Conservation (phyloP, 345 rosid species). For the Cochlearia excelsa region DNA sequence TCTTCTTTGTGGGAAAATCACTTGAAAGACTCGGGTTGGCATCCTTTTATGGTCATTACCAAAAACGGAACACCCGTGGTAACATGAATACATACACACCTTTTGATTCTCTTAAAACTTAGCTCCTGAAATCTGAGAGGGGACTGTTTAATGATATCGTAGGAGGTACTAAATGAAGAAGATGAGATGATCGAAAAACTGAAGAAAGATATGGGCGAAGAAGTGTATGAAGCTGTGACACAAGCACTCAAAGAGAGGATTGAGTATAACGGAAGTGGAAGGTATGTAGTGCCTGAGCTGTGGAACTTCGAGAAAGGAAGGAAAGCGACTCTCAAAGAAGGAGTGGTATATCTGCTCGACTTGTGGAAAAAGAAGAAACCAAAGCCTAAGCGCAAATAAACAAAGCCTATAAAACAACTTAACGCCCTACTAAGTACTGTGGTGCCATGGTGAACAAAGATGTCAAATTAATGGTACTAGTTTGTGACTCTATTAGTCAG, state of each 20-base stretch:
- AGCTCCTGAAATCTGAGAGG: slow-evolving; percentile 1
- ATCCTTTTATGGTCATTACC: slow-evolving; percentile 26
- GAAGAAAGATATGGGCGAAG: slow-evolving; percentile 48
- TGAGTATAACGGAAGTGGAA: slow-evolving; percentile 57
- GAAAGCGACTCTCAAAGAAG: slow-evolving; percentile 53
- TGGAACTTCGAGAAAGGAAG: slow-evolving; percentile 50
- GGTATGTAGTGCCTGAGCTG: slow-evolving; percentile 52
- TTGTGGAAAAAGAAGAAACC: slow-evolving; percentile 16
- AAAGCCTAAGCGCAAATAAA: slow-evolving; percentile 10
- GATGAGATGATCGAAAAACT: slow-evolving; percentile 51
- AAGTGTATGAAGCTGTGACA: slow-evolving; percentile 46
- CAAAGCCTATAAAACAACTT: too few relatives aligned
- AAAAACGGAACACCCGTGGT: slow-evolving; percentile 24
- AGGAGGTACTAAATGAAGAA: slow-evolving; percentile 46
- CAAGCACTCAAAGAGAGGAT: slow-evolving; percentile 46
- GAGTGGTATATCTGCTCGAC: slow-evolving; percentile 31
- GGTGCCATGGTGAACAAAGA: too few relatives aligned
- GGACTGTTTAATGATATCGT: slow-evolving; percentile 10
- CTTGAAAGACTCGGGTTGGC: slow-evolving; percentile 38
- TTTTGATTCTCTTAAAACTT: neutral
- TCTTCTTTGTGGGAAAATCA: slow-evolving; percentile 33
- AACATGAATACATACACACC: neutral
- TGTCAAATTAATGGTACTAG: too few relatives aligned
- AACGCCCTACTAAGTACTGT: neutral
- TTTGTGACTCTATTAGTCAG: too few relatives aligned